These are phyloP conservation scores for Pelargonium citronellum DNA, from an alignment of 441 rosid genomes.

Conservation along the genomic window DNA sequence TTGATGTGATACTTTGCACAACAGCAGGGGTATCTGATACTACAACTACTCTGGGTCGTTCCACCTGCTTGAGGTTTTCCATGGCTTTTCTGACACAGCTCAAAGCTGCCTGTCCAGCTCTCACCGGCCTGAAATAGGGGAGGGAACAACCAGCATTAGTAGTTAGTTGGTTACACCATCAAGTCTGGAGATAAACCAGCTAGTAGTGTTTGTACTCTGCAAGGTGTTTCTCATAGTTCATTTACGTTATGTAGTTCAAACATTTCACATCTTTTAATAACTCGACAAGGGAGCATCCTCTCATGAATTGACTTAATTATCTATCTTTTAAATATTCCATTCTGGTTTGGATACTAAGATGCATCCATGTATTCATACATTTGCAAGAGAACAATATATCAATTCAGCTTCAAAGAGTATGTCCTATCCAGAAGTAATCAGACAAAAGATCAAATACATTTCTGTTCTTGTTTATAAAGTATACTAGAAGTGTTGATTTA, in stretches of 20 bases:
- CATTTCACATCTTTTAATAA: background rate
- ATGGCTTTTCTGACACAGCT: conserved; percentile 55
- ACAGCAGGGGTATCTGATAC: conserved; percentile 83
- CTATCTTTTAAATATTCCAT: background rate
- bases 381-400: background rate
- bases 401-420: too few species aligned
- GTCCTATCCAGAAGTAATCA: too few species aligned
- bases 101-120: conserved; percentile 63
- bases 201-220: background rate
- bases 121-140: conserved; percentile 52
- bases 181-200: background rate
- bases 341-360: background rate
- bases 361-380: background rate
- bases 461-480: too few species aligned
- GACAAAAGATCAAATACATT: too few species aligned
- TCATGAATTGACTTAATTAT: background rate
- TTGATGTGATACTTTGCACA: conserved; percentile 37
- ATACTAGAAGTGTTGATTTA: too few species aligned
- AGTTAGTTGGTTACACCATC: conserved; percentile 17
- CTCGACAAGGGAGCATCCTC: background rate
- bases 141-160: conserved; percentile 17
- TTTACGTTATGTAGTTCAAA: background rate
- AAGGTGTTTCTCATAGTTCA: background rate
- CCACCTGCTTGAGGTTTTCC: conserved; percentile 26
- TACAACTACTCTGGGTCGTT: conserved; percentile 62